phyloP scores from a whole-genome alignment of 1,139 yeast genomes.

The Suhomyces coccinellae region DNA sequence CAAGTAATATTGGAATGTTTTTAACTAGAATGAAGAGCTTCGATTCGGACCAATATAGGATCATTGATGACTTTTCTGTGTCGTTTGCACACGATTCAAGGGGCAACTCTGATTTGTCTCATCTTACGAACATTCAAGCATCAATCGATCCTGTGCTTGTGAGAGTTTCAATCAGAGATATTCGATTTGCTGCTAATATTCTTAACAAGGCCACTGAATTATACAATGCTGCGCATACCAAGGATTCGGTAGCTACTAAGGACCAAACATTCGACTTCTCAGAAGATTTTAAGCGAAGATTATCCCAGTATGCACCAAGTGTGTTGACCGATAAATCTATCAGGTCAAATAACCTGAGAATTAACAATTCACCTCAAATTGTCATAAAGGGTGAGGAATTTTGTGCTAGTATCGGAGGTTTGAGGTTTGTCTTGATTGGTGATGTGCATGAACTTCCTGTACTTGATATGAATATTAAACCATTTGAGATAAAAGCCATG shows the following conservation, averaged over 20 bases:
- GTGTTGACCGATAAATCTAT: constrained; percentile 46
- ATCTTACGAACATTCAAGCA: constrained; percentile 64
- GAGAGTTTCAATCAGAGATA: constrained; percentile 84
- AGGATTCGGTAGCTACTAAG: constrained; percentile 19
- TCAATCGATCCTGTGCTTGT: constrained; percentile 79
- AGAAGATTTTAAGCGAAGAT: constrained; percentile 58
- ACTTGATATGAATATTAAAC: constrained; percentile 72
- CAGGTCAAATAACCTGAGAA: constrained; percentile 11
- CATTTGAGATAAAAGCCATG: constrained; percentile 68
- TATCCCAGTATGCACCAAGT: constrained; percentile 70
- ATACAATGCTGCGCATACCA: constrained; percentile 27
- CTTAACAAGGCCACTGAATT: constrained; percentile 70
- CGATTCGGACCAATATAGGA: constrained; percentile 60
- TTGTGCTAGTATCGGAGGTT: constrained; percentile 71
- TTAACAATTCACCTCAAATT: constrained; percentile 18
- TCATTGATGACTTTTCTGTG: constrained; percentile 86
- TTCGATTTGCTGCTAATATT: constrained; percentile 72
- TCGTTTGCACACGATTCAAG: constrained; percentile 73
- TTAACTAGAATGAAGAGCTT: constrained; percentile 71
- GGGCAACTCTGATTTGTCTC: constrained; percentile 57
- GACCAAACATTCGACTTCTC: constrained; percentile 43
- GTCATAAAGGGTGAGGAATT: constrained; percentile 72
- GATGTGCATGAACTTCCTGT: constrained; percentile 94
- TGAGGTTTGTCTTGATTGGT: constrained; percentile 86
- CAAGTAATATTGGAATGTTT: constrained; percentile 84